phyloP scores from a whole-genome alignment of 805 yeast genomes.

The Saccharomyces jurei region DNA sequence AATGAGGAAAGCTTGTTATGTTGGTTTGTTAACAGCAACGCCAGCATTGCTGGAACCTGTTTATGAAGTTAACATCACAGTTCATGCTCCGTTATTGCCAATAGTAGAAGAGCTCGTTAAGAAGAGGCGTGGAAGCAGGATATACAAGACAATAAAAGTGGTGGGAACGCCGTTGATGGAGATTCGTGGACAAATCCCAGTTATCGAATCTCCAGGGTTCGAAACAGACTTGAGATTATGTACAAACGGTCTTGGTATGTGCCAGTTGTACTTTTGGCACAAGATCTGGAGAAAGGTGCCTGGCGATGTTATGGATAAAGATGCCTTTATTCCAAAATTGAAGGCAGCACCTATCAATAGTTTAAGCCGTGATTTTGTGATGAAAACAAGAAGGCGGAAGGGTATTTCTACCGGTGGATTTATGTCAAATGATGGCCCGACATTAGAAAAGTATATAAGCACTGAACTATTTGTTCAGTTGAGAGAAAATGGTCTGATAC shows the following conservation, averaged over 20 bases:
- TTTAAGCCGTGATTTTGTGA: conserved; percentile 78
- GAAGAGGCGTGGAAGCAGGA: conserved; percentile 61
- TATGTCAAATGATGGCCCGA: conserved; percentile 27
- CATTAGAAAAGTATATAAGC: conserved; percentile 58
- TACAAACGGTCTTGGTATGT: conserved; percentile 71
- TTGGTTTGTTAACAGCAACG: conserved; percentile 67
- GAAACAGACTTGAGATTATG: conserved; percentile 77
- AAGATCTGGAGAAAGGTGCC: conserved; percentile 67
- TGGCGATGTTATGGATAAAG: conserved; percentile 80
- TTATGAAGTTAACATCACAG: conserved; percentile 51
- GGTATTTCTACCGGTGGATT: conserved; percentile 62
- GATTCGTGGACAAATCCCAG: conserved; percentile 65
- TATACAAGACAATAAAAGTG: conserved; percentile 42
- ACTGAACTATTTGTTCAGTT: conserved; percentile 47
- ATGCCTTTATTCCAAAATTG: conserved; percentile 55
- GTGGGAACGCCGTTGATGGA: conserved; percentile 65
- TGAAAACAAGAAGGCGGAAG: conserved; percentile 83
- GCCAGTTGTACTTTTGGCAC: conserved; percentile 53
- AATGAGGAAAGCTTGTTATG: conserved; percentile 74
- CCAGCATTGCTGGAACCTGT: conserved; percentile 82
- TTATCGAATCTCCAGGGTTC: conserved; percentile 82
- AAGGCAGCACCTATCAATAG: conserved; percentile 65
- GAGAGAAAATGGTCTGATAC: conserved; percentile 39
- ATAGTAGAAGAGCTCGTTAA: conserved; percentile 45
- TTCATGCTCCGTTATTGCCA: conserved; percentile 41